Evolutionary conservation across 2,329 filamentous ascomycete genomes (phyloP), one percentile per base, ranked within the genome.

Genomic region (Sporothrix humicola): DNA sequence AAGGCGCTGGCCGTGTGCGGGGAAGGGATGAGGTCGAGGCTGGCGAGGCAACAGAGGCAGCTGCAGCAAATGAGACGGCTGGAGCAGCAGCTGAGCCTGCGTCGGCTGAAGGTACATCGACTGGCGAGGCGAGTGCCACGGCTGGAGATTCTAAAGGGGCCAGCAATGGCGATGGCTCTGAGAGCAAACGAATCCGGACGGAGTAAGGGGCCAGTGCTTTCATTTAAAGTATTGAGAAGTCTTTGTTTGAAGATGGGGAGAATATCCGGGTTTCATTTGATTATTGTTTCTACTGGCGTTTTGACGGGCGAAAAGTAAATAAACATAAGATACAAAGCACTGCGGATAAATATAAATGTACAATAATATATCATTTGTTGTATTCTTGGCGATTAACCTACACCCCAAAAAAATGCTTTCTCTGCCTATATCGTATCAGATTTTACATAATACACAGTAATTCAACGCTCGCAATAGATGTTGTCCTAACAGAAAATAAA

Each of bases 1-100:
- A 90, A 73, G 90, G 91, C 9, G 90, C 89, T 1, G 90, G 90
- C 37, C 86, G 87, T 73, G 86, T 87, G 59, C 85, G 88, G 72
- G 84, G 77, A 1, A 83, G 83, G 15, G 87, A 87, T 68, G 90
- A 90, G 76, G 81, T 85, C 13, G 88, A 87, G 65, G 85, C 82
- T 6, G 81, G 82, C 44, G 81, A 79, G 17, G 48, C 69, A 31
- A 56, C 15, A 8, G 69, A 42, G 0, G n/a, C 68, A 3, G 31
- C 31, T 15, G 10, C 54, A 10, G 46, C 31, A 23, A 20, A 37
- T 4, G 65, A 52, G 65, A 8, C 23, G 4, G 3, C 42, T 20
- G 70, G 26, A 23, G 44, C 3, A 12, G 69, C 26, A 10, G 81
- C 81, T 3, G 79, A 68, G 5, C 82, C 69, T 10, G 69, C 20